Evolutionary conservation across 169 alveolate species (phyloP), one percentile per base, ranked within the genome.

Genomic region (Cryptosporidium xiaoi): DNA sequence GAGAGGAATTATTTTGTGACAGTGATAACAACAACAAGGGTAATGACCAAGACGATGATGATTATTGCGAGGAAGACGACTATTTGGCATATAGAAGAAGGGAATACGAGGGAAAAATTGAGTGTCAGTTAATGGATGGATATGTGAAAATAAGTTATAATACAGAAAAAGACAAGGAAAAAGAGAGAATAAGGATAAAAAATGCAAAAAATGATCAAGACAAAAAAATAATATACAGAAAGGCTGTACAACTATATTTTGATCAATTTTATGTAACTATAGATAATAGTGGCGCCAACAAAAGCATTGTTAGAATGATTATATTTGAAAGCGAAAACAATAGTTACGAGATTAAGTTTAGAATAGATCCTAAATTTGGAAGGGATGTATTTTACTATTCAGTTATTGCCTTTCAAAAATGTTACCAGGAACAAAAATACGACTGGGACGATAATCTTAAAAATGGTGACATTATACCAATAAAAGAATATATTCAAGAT

Each of bases 351-450:
- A 60, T 77, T 7, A 77, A 60, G 36, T 60, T 77, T 40, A 56
- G 87, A 77, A 50, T 77, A 18, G 87, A 77, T 4, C 87, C 87
- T 31, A 71, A 77, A 44, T 12, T 77, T 10, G 87, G 87, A 77
- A 77, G 87, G 36, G 87, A 77, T 48, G 29, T 40, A 4, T 62
- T 77, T 20, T 77, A 77, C 46, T 77, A 77, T 36, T 31, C 87
- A 16, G 46, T 77, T 48, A 56, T 77, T 56, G 71, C 77, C 27
- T 77, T 77, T 44, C 87, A 77, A 62, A 56, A 51, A 10, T 56
- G 77, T 46, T 77, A 77, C 36, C 58, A 62, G 40, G 48, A 18
- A 16, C 87, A 77, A 48, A 50, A 58, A 18, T 77, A 60, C 36
- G 48, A 13, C 24, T 77, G 87, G 87, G 71, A 77, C 33, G 65